Evolutionary conservation across 2,329 filamentous ascomycete genomes (phyloP), one percentile per base, ranked within the genome.

Genomic region (Penicillium sp.): DNA sequence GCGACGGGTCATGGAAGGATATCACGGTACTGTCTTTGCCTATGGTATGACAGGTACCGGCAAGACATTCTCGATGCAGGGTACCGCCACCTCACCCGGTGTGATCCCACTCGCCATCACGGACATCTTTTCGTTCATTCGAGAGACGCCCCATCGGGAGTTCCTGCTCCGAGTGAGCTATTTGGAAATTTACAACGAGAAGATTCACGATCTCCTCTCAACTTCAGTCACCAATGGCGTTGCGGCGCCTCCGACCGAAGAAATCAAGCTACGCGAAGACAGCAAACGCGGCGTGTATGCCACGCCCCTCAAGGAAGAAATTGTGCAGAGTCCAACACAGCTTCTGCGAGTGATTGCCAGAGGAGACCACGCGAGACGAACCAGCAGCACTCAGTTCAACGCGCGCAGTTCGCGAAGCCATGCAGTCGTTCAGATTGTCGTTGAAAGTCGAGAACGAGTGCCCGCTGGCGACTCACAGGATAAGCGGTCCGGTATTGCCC

Each of bases 21-120:
- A 98, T 74, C 94, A 98, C 71, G 95, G 94, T 59, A 99, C 95
- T 1, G 95, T 99, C 24, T 98, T 99, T 74, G 94, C 94, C 18
- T 99, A 99, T 75, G 95, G 95, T 72, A 98, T 98, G 93, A 99
- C 95, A 4, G 95, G 95, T 62, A 98, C 95, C 0, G 95, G 95
- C 67, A 99, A 99, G 80, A 99, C 95, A 0, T 99, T 98, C 75
- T 98, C 94, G 40, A 99, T 99, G 95, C 95, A 99, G 80, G 95
- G 95, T 68, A 99, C 95, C 11, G 92, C 93, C 47, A 91, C 91
- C 2, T 96, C 92, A 40, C 95, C 95, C 1, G 95, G 95, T 79
- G 95, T 99, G 31, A 99, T 99, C 56, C 95, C 95, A 6, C 82
- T 98, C 40, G 95, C 95, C 40, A 98, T 99, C 68, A 98, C 95